Base-by-base conservation (phyloP, 2,329 filamentous ascomycete species). In the Trichoderma pleuroti region DNA sequence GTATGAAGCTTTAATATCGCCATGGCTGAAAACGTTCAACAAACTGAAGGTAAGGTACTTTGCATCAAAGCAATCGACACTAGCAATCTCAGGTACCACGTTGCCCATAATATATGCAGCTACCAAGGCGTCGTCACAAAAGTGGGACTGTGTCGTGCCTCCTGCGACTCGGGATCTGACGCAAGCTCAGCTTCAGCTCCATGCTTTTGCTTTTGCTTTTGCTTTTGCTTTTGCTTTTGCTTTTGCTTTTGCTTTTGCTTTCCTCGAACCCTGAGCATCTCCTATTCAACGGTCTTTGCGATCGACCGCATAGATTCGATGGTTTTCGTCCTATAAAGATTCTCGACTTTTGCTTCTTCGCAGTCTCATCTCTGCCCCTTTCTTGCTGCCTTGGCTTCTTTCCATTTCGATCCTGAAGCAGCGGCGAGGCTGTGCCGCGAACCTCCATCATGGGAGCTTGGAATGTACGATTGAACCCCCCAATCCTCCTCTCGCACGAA, bases 361-460 rank as follows among this genome's bases (percentile, higher is more conserved):
- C 11, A 10, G 8, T 46, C 24, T 18, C 4, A 0, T 64, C 34
- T 32, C 36, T 34, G 6, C 34, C 32, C 26, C 24, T 30, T 16
- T 42, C 12, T 26, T 30, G 4, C 24, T 4, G 16, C n/a, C 24
- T 12, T 24, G 16, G 18, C 24, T 39, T 18, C 46, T 39, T 34
- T 26, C 63, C 11, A 18, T 56, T 65, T 49, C 21, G 34, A 30
- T 42, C 42, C 28, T 46, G 32, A 52, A 66, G 62, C 61, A 42
- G 32, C 67, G 54, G 62, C 62, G 68, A 72, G 67, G 70, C 67
- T 66, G 70, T 54, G 61, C 61, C 70, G 56, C 70, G 52, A 72
- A 61, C 70, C 60, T 54, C 73, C 76, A 79, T 68, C 74, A 83
- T 83, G 81, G 77, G 78, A 70, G 79, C 79, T 70, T 83, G 80